phyloP scores from a whole-genome alignment of 176 grass and related monocot genomes.

The Sorghum bicolor region DNA sequence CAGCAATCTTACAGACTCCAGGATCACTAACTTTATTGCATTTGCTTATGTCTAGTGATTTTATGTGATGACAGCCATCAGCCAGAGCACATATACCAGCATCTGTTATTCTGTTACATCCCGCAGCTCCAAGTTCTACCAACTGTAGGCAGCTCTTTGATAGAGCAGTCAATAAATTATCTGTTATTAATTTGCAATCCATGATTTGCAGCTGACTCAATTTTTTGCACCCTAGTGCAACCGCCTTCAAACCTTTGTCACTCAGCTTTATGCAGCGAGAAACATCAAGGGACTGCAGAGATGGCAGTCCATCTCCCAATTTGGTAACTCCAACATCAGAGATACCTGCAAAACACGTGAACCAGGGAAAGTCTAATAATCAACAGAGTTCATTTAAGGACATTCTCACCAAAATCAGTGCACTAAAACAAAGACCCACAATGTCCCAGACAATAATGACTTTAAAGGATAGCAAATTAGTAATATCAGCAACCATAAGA shows the following conservation, averaged over 20 bases:
- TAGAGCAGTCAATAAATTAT: constrained; percentile 59
- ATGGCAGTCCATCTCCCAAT: constrained; percentile 51
- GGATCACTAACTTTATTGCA: constrained; percentile 76
- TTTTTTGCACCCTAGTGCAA: constrained; percentile 56
- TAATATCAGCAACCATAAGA: neutral
- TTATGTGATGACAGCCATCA: constrained; percentile 63
- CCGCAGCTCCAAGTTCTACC: constrained; percentile 63
- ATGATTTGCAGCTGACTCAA: constrained; percentile 53
- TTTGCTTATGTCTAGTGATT: constrained; percentile 74
- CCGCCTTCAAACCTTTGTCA: constrained; percentile 58
- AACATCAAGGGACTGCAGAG: constrained; percentile 66
- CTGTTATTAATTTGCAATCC: constrained; percentile 67
- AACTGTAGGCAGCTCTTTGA: constrained; percentile 63
- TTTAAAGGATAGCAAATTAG: neutral
- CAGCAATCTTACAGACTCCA: constrained; percentile 64
- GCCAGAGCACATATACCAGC: constrained; percentile 59
- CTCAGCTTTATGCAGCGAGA: constrained; percentile 84
- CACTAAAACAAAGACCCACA: constrained; percentile 4
- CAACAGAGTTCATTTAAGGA: neutral
- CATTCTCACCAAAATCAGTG: neutral
- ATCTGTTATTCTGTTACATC: constrained; percentile 68
- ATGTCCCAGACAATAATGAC: neutral
- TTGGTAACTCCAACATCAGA: constrained; percentile 65
- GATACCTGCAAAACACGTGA: constrained; percentile 44
- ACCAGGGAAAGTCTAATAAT: neutral